Evolutionary conservation across 352 stramenopile genomes (phyloP).

Genomic region (Plasmopara halstedii): DNA sequence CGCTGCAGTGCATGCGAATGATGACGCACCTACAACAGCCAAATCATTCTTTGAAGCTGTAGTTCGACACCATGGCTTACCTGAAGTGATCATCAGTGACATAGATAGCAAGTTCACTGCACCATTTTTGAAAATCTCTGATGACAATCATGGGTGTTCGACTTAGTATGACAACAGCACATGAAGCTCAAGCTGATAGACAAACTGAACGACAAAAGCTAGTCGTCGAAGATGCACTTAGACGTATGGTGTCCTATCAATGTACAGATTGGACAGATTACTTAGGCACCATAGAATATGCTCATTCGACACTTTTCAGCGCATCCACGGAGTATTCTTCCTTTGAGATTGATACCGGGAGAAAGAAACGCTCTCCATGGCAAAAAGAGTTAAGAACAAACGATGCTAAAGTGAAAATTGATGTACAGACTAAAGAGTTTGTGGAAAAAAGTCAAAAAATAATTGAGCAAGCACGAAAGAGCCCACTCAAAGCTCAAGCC

Average conservation of each 20-base stretch:
- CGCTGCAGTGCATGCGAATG: neutral
- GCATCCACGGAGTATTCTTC: constrained; percentile 2
- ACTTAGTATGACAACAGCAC: neutral
- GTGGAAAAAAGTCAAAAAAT: neutral
- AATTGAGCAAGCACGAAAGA: neutral
- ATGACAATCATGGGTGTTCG: constrained; percentile 4
- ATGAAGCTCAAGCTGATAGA: constrained; percentile 7
- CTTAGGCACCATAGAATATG: constrained; percentile 11
- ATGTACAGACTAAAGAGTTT: neutral
- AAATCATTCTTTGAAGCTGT: constrained; percentile 8
- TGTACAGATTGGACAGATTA: constrained; percentile 4
- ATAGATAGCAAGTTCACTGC: constrained; percentile 9
- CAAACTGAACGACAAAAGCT: constrained; percentile 13
- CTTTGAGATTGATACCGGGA: constrained; percentile 10
- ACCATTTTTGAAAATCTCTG: constrained; percentile 6
- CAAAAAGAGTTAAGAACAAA: constrained; percentile 2
- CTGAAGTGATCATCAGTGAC: constrained; percentile 8
- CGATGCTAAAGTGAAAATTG: neutral
- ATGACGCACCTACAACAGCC: neutral
- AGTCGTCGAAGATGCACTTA: constrained; percentile 9
- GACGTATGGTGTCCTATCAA: constrained; percentile 11
- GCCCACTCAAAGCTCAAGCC: neutral
- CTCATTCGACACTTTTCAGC: constrained; percentile 8
- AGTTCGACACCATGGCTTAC: constrained; percentile 9
- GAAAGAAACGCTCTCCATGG: constrained; percentile 1